Base-by-base conservation (phyloP, 176 grass and related monocot genomes). In the Themeda triandra region DNA sequence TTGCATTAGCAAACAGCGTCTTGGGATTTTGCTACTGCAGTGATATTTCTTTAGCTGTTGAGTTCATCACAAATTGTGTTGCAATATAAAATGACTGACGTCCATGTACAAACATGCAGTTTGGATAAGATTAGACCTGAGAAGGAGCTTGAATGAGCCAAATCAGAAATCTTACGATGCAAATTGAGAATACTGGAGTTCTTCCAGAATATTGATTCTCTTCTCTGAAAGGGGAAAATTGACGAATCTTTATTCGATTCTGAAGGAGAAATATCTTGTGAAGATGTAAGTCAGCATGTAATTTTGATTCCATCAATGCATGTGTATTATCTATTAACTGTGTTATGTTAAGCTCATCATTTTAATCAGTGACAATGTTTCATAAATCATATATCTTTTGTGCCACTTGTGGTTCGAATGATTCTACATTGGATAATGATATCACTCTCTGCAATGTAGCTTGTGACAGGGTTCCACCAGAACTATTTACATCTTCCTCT, bases 81-180 rank as follows among this genome's bases (percentile, higher is more conserved):
- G 32, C 25, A 88, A 53, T 63, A 76, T 83, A 76, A 40, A 48
- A n/a, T 40, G 29, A 76, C 60, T 37, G 10, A 79, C 63, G 49
- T 39, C 85, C 33, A 40, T 65, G 23, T 76, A 59, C 53, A 76
- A 79, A 67, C 69, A 29, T 88, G 73, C 82, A 98, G 95, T 78
- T 93, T 92, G 87, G 95, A 98, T 80, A 98, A 93, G 87, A 77
- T 98, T 73, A 95, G 91, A 88, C 92, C 95, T 75, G 95, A 98
- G 83, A 98, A 98, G 87, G 95, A 95, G 75, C 90, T 98, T 86
- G 92, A 98, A 71, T 87, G 91, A 83, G 95, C 95, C 36, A 95
- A 98, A 37, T 85, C 63, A 32, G 84, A 94, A 91, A 98, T 98
- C 35, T 66, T 98, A 71, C 77, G 77, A 53, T 93, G 89, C 82